phyloP scores from a whole-genome alignment of 305 asterid species.

The Vinca major region DNA sequence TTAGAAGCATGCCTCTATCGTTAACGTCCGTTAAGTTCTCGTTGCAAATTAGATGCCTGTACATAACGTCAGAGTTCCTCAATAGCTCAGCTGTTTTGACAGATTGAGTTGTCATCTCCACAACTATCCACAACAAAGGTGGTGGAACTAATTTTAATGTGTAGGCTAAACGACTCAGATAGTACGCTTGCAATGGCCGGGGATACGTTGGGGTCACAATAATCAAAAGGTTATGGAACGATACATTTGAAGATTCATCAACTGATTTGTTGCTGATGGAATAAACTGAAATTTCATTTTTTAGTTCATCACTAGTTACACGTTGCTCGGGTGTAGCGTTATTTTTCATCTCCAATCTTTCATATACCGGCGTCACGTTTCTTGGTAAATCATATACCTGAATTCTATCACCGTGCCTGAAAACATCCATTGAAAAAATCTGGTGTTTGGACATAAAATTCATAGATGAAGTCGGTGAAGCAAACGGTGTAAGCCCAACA shows the following conservation, averaged over 20 bases:
- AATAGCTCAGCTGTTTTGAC: constrained; percentile 48
- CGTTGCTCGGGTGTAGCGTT: constrained; percentile 22
- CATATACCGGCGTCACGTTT: constrained; percentile 22
- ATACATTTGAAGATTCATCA: constrained; percentile 18
- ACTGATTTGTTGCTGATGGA: constrained; percentile 18
- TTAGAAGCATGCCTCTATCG: constrained; percentile 32
- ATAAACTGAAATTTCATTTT: constrained; percentile 11
- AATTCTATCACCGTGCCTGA: constrained; percentile 21
- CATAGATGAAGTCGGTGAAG: constrained; percentile 29
- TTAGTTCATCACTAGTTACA: constrained; percentile 16
- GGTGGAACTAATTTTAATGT: constrained; percentile 42
- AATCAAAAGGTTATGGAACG: constrained; percentile 47
- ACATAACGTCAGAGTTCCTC: constrained; percentile 61
- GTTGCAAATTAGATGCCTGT: constrained; percentile 58
- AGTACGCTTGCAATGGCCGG: constrained; percentile 44
- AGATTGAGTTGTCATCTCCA: constrained; percentile 64
- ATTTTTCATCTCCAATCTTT: constrained; percentile 19
- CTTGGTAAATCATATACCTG: constrained; percentile 18
- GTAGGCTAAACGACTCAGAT: constrained; percentile 50
- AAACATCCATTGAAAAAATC: constrained; percentile 33
- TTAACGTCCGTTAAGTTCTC: constrained; percentile 32
- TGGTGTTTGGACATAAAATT: constrained; percentile 31
- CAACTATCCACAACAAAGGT: constrained; percentile 73
- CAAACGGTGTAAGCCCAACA: constrained; percentile 51
- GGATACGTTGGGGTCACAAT: constrained; percentile 51